phyloP scores from a whole-genome alignment of 2,329 filamentous ascomycete genomes.

The Sporothrix dimorphospora region DNA sequence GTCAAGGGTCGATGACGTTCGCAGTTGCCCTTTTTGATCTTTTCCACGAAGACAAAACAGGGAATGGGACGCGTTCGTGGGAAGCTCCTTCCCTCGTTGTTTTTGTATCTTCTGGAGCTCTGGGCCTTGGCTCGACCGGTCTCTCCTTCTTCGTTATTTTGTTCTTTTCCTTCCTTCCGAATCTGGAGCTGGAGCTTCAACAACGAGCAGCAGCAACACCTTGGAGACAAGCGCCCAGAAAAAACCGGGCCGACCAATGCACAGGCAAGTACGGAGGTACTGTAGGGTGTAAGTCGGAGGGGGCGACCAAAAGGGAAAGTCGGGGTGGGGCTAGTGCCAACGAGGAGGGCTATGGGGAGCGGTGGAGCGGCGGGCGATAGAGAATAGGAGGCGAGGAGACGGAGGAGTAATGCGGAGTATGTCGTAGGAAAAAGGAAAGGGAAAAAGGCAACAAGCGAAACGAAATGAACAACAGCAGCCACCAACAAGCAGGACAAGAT shows the following conservation, averaged over 20 bases:
- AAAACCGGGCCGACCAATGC: constrained; percentile 8
- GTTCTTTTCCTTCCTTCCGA: constrained; percentile 22
- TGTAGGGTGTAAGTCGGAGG: constrained; percentile 3
- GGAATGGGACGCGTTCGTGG: background rate
- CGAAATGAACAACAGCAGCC: constrained; percentile 21
- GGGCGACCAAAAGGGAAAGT: constrained; percentile 24
- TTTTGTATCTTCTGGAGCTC: background rate
- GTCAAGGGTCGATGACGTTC: background rate
- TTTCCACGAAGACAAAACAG: background rate
- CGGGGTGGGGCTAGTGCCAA: constrained; percentile 17
- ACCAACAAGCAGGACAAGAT: constrained; percentile 19
- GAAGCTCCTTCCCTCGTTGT: constrained; percentile 21
- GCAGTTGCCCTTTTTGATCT: constrained; percentile 8
- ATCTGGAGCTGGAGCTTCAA: background rate
- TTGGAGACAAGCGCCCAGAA: background rate
- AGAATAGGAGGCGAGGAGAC: background rate
- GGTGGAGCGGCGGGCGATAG: background rate
- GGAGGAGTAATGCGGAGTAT: too few relatives aligned
- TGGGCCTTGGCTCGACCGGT: background rate
- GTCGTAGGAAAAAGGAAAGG: background rate
- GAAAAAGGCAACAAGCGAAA: background rate
- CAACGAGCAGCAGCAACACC: background rate
- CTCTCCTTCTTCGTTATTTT: background rate
- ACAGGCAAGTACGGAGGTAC: too few relatives aligned
- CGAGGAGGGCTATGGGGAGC: constrained; percentile 5